A percentile compares a stretch with the other conserved stretches of the same genome.
phyloP scores from a whole-genome alignment of 495 filamentous ascomycete genomes.

The Amphirosellinia nigrospora region DNA sequence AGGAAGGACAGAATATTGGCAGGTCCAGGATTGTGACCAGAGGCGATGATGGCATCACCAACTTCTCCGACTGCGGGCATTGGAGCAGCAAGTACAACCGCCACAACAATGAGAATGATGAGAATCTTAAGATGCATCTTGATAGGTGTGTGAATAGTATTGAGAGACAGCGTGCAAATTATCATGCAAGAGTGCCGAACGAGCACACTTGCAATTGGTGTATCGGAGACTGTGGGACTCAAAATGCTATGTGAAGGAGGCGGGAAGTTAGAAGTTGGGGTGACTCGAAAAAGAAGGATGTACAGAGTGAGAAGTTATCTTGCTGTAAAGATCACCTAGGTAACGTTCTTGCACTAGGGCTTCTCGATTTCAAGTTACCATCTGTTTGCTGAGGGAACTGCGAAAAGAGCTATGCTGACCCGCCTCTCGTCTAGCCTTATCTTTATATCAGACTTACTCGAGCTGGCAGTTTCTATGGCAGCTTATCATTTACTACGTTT shows the following conservation, averaged over 20 bases:
- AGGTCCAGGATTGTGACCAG: background rate
- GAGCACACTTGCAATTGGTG: background rate
- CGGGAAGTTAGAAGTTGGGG: background rate
- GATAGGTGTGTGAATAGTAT: background rate
- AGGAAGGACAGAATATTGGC: background rate
- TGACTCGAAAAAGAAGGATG: background rate
- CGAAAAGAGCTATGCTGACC: too few species aligned
- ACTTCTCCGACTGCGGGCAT: background rate
- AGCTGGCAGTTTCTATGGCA: too few species aligned
- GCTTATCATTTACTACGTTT: too few species aligned
- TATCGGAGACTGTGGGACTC: background rate
- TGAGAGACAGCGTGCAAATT: background rate
- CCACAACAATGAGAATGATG: background rate
- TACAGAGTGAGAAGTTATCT: background rate
- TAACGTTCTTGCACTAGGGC: background rate
- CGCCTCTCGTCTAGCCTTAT: too few species aligned
- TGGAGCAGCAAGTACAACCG: background rate
- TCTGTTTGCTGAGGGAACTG: too few species aligned
- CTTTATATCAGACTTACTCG: too few species aligned
- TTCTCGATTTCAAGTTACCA: background rate
- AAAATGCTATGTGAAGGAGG: background rate
- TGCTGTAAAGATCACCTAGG: background rate
- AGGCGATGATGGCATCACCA: background rate
- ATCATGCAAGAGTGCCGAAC: background rate
- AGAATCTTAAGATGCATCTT: background rate